Percentiles rank a stretch among this genome's conserved stretches.
phyloP scores from a whole-genome alignment of 2,329 filamentous ascomycete genomes.

The Scolecobasidium constrictum region DNA sequence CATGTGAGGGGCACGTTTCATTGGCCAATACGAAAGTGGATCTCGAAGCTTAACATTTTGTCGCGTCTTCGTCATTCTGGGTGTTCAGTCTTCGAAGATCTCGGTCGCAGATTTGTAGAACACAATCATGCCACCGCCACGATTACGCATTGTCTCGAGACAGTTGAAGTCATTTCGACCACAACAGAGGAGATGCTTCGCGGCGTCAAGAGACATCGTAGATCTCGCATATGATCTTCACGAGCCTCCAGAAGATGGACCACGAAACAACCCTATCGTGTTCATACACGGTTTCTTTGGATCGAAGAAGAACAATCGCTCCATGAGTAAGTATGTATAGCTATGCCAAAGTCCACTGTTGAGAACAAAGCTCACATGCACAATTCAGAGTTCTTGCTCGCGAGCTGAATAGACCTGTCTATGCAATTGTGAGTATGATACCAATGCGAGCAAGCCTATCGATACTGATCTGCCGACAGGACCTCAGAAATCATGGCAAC shows the following conservation, averaged over 20 bases:
- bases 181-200: not conserved
- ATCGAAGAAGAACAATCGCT: slow-evolving; percentile 89
- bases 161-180: not conserved
- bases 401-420: slow-evolving; percentile 70
- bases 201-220: slow-evolving; percentile 2
- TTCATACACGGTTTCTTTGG: slow-evolving; percentile 91
- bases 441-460: not conserved
- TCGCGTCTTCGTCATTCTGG: not conserved
- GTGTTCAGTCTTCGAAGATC: no score
- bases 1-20: no score
- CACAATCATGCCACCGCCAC: slow-evolving; percentile 5
- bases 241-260: slow-evolving; percentile 30
- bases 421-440: slow-evolving; percentile 54
- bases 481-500: slow-evolving; percentile 87
- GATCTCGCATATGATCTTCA: slow-evolving; percentile 56
- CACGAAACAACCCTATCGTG: slow-evolving; percentile 53
- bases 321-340: slow-evolving; percentile 71
- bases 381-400: slow-evolving; percentile 59
- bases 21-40: no score
- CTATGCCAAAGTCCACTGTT: slow-evolving; percentile 5
- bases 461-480: slow-evolving; percentile 37
- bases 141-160: not conserved
- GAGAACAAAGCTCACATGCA: not conserved
- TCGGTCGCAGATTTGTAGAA: no score
- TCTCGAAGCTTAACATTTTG: slow-evolving; percentile 2